Evolutionary conservation across 306 rosid species (phyloP).

Genomic region (Quercus ilex): DNA sequence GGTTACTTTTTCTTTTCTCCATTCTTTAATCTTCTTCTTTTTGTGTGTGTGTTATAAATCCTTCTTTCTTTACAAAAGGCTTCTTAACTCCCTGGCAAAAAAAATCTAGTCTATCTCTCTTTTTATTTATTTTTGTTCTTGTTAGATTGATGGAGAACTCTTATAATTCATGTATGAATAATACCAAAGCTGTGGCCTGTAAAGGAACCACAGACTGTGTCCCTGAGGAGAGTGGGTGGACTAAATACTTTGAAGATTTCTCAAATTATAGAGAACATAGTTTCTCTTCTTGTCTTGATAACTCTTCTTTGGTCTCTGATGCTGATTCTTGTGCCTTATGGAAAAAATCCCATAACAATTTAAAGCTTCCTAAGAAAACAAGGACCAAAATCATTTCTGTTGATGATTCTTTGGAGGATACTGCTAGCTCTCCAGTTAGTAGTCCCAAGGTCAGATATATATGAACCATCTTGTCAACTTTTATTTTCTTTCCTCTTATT

Average conservation of each 20-base stretch:
- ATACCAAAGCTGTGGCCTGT: slow-evolving; percentile 20
- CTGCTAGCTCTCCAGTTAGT: slow-evolving; percentile 86
- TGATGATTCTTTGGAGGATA: slow-evolving; percentile 82
- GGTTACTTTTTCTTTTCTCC: slow-evolving; percentile 21
- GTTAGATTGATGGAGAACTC: slow-evolving; percentile 50
- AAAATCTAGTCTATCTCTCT: neutral
- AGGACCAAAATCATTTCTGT: slow-evolving; percentile 40
- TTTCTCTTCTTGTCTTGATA: slow-evolving; percentile 34
- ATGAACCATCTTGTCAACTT: neutral
- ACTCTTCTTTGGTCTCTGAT: slow-evolving; percentile 79
- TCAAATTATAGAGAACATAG: slow-evolving; percentile 31
- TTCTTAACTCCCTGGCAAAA: slow-evolving; percentile 20
- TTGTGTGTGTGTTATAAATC: slow-evolving; percentile 33
- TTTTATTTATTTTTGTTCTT: slow-evolving; percentile 4
- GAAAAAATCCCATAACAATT: slow-evolving; percentile 35
- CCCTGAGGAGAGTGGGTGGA: slow-evolving; percentile 89
- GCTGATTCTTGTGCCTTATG: slow-evolving; percentile 86
- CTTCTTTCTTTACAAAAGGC: neutral
- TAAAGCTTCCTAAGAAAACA: slow-evolving; percentile 42
- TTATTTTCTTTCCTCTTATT: neutral
- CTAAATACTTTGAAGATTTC: slow-evolving; percentile 75
- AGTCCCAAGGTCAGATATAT: slow-evolving; percentile 75
- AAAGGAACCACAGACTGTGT: neutral
- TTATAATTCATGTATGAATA: slow-evolving; percentile 39
- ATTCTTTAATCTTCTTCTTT: slow-evolving; percentile 25